Evolutionary conservation across 208 protist genomes (phyloP), one percentile per base, ranked within the genome.

Genomic region (Herpetomonas samuelpessoai): DNA sequence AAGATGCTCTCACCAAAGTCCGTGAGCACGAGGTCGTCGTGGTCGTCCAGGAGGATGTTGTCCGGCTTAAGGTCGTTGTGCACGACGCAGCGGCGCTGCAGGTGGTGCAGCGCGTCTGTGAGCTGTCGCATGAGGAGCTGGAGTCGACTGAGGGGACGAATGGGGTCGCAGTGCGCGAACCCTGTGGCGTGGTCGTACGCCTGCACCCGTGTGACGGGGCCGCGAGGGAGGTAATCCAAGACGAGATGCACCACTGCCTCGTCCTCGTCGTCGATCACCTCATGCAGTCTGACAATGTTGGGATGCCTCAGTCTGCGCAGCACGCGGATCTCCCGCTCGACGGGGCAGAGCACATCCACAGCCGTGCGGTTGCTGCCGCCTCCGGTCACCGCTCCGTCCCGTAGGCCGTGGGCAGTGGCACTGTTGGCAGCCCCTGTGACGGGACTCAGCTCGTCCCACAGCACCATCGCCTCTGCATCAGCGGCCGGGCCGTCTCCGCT

Each of bases 261-360:
- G 2, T 79, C 61, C 21, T 92, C 91, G 68, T 98, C 96, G 60
- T 99, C 95, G 45, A 98, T 98, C 7, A 98, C 95, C 67, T 98
- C 96, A 31, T 81, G 75, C 30, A 98, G 72, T 30, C 64, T 48
- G 2, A 98, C 79, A 22, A 98, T 83, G 70, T 98, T 91, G 0
- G 64, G 66, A 69, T 99, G 96, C 26, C 83, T 57, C 39, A 98
- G 64, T 31, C 97, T 96, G 25, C 97, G 96, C 81, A 98, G 71
- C 28, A 99, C 91, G 7, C 86, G 83, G 53, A 98, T 96, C 63
- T 98, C 97, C 25, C 76, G 62, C 55, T 88, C 70, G 19, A 85
- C 71, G 88, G 95, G 58, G 74, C 71, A 45, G 18, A 78, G 56
- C 30, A 57, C 63, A 16, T 49, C 63, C 30, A 27, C 31, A 4